phyloP scores from a whole-genome alignment of 2,329 filamentous ascomycete species.

The Aspergillus quadricinctus region DNA sequence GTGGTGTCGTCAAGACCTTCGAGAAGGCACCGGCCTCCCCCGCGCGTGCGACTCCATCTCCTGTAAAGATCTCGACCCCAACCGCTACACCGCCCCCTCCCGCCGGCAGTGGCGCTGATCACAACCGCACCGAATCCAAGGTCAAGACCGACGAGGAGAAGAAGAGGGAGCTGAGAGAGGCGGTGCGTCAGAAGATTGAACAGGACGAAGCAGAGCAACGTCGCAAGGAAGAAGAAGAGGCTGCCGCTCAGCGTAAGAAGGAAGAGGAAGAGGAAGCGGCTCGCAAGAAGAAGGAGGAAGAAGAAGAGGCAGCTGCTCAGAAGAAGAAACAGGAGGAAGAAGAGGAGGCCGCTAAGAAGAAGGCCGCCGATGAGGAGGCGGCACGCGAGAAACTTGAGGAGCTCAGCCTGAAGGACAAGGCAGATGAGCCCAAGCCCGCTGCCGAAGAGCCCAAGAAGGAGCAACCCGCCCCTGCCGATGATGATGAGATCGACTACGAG shows the following conservation, averaged over 20 bases:
- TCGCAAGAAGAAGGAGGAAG: constrained; percentile 24
- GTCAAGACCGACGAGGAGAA: constrained; percentile 77
- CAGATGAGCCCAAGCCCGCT: constrained; percentile 44
- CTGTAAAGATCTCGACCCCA: constrained; percentile 61
- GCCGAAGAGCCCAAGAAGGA: constrained; percentile 27
- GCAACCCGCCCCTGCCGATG: constrained; percentile 29
- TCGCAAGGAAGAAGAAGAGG: constrained; percentile 45
- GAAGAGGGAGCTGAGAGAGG: constrained; percentile 66
- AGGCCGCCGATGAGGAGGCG: constrained; percentile 21
- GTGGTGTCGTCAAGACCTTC: constrained; percentile 70
- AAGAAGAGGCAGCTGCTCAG: constrained; percentile 16
- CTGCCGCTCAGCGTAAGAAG: constrained; percentile 30
- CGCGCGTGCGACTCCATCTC: constrained; percentile 52
- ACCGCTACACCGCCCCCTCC: constrained; percentile 80
- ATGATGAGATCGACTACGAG: constrained; percentile 44
- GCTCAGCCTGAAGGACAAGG: constrained; percentile 27
- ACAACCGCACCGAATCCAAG: constrained; percentile 67
- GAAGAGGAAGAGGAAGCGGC: constrained; percentile 25
- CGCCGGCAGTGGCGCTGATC: constrained; percentile 61
- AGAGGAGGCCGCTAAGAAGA: constrained; percentile 27
- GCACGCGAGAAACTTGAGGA: constrained; percentile 22
- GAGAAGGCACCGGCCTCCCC: constrained; percentile 62
- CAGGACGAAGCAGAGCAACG: constrained; percentile 55
- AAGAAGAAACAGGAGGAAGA: constrained; percentile 20
- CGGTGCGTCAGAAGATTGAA: constrained; percentile 48